These are phyloP conservation scores for Pseudogymnoascus sp. DNA, from an alignment of 2,329 filamentous ascomycete genomes.

Conservation along the genomic window DNA sequence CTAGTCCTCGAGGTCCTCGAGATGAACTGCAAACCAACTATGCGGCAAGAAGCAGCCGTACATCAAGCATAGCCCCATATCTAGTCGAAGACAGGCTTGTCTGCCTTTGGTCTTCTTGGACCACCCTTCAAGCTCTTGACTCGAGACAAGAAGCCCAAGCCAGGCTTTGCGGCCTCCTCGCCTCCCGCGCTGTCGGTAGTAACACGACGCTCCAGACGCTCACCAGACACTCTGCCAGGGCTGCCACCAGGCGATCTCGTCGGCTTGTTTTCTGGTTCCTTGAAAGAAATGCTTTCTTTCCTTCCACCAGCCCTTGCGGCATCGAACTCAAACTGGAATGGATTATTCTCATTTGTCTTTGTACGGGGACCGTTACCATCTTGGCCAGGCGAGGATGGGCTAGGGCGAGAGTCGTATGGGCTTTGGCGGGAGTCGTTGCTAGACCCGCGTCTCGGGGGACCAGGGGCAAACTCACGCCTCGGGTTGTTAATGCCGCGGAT, in stretches of 20 bases:
- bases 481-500: constrained; percentile 75
- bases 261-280: constrained; percentile 31
- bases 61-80: background rate
- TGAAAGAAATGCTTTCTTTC: constrained; percentile 45
- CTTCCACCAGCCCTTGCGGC: constrained; percentile 35
- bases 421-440: constrained; percentile 44
- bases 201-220: constrained; percentile 51
- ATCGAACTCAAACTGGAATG: constrained; percentile 74
- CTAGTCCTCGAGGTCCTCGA: background rate
- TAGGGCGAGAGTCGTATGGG: constrained; percentile 39
- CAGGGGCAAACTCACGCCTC: constrained; percentile 39
- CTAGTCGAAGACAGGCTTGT: constrained; percentile 1
- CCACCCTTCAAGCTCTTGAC: constrained; percentile 77
- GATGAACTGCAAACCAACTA: background rate
- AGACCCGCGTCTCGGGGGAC: constrained; percentile 48
- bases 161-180: constrained; percentile 32
- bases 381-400: constrained; percentile 27
- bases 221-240: constrained; percentile 34
- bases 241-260: constrained; percentile 50
- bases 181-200: constrained; percentile 47
- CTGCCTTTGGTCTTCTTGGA: constrained; percentile 38
- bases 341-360: constrained; percentile 50
- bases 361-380: constrained; percentile 26
- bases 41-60: background rate
- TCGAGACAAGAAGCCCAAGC: constrained; percentile 59